Percentiles rank a stretch among this genome's conserved stretches.
Conservation (phyloP, 805 yeast genomes). For the Danielia reshetovae region DNA sequence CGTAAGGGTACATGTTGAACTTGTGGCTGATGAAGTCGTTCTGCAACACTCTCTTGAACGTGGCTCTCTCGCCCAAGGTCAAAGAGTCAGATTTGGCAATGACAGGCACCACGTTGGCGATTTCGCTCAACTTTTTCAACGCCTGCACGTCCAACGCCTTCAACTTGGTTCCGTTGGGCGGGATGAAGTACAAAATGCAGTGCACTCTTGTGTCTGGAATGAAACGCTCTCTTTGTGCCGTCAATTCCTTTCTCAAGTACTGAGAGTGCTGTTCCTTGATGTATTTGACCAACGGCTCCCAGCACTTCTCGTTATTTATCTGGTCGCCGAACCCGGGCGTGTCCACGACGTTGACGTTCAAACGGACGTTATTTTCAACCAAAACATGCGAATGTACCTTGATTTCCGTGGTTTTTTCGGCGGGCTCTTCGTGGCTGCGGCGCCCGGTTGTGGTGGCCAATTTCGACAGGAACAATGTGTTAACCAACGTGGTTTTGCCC, state of each 20-base stretch:
- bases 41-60: slow-evolving; percentile 73
- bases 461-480: slow-evolving; percentile 84
- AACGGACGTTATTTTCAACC: slow-evolving; percentile 80
- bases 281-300: slow-evolving; percentile 94
- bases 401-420: slow-evolving; percentile 84
- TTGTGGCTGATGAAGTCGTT: slow-evolving; percentile 69
- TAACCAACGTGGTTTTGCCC: slow-evolving; percentile 89
- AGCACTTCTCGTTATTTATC: slow-evolving; percentile 88
- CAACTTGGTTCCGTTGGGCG: slow-evolving; percentile 82
- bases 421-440: slow-evolving; percentile 60
- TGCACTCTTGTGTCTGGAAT: slow-evolving; percentile 90
- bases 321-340: slow-evolving; percentile 99
- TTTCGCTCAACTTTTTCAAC: slow-evolving; percentile 78
- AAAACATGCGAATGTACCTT: slow-evolving; percentile 65
- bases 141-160: slow-evolving; percentile 79
- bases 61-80: slow-evolving; percentile 78
- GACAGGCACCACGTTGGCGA: slow-evolving; percentile 90
- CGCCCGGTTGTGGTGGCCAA: slow-evolving; percentile 75
- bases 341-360: slow-evolving; percentile 85
- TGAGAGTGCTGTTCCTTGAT: slow-evolving; percentile 93
- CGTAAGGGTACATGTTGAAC: slow-evolving; percentile 82
- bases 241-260: slow-evolving; percentile 87
- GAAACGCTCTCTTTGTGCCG: slow-evolving; percentile 83
- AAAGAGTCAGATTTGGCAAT: slow-evolving; percentile 92
- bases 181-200: slow-evolving; percentile 81